Conservation (phyloP, 768 basidiomycete genomes). For the Psilocybe tampanensis region DNA sequence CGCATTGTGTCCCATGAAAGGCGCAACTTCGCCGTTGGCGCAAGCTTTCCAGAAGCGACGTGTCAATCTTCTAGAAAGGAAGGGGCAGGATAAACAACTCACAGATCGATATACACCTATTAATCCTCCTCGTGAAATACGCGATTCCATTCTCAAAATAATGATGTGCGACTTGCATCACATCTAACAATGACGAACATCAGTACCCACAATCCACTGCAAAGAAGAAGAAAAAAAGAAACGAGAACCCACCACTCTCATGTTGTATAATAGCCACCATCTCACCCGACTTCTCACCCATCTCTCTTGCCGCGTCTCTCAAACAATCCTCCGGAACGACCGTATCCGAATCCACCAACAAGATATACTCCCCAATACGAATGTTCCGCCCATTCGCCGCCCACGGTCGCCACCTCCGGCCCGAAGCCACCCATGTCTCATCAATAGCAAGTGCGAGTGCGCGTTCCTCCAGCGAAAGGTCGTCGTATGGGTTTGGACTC, state of each 20-base stretch:
- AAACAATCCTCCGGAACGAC: slow-evolving; percentile 84
- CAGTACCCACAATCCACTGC: neutral
- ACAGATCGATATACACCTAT: slow-evolving; percentile 75
- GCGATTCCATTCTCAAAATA: slow-evolving; percentile 91
- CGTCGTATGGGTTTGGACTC: slow-evolving; percentile 15
- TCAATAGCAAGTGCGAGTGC: slow-evolving; percentile 76
- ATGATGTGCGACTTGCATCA: slow-evolving; percentile 84
- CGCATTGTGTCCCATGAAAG: slow-evolving; percentile 86
- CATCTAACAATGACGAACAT: slow-evolving; percentile 40
- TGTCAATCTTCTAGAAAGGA: neutral
- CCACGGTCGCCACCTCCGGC: slow-evolving; percentile 61
- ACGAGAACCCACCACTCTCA: slow-evolving; percentile 53
- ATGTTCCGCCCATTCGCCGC: slow-evolving; percentile 71
- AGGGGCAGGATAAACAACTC: slow-evolving; percentile 30
- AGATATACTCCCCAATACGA: slow-evolving; percentile 74
- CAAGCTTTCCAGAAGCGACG: slow-evolving; percentile 48
- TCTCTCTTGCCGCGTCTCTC: slow-evolving; percentile 83
- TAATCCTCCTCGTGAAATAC: slow-evolving; percentile 82
- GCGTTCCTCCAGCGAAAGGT: slow-evolving; percentile 64
- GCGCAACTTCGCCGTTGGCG: slow-evolving; percentile 81
- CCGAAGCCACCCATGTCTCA: slow-evolving; percentile 63
- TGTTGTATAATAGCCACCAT: slow-evolving; percentile 88
- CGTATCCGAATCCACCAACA: slow-evolving; percentile 81
- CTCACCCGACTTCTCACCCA: slow-evolving; percentile 57
- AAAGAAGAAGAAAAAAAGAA: slow-evolving; percentile 14